Evolutionary conservation across 2,329 filamentous ascomycete species (phyloP), one percentile per base, ranked within the genome.

Genomic region (Pestalotiopsis sp.): DNA sequence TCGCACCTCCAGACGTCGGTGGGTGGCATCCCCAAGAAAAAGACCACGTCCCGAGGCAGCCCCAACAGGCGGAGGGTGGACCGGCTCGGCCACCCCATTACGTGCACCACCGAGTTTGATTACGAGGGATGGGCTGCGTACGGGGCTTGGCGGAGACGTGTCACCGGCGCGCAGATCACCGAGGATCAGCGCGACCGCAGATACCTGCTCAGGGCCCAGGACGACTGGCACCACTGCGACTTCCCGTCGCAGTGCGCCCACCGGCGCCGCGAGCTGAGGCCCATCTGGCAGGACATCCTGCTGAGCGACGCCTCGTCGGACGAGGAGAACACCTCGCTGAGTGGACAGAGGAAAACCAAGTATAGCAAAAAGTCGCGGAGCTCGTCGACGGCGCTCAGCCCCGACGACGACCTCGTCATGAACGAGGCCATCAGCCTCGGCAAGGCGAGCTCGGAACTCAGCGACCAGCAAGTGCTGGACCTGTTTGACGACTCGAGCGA

Each of bases 181-280:
- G 39, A 64, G 23, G 23, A 64, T 25, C 39, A 64, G 27, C 62
- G 62, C 11, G 62, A 64, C 23, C n/a, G 41, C n/a, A 17, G 17
- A 4, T 64, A 49, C 20, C 62, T 64, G 27, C n/a, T 49, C 0
- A 52, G 36, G 11, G 0, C 38, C 12, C 38, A 52, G 9, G n/a
- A 64, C 39, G 62, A 64, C 27, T 64, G 62, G 62, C 20, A 23
- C 12, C 62, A 64, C 39, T 64, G 62, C 36, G 62, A 64, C 12
- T 64, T 14, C 17, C 62, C 62, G 4, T 64, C 62, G 39, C 62
- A 64, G 27, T 64, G 62, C 20, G 31, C n/a, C 23, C 62, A 64
- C 3, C n/a, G 41, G 17, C 38, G 62, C 17, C 38, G 27, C 13
- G 62, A 64, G 20, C 62, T 64, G n/a, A 11, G 11, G 2, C 62